These are phyloP conservation scores for Mycena albidolilacea DNA, from an alignment of 768 basidiomycete genomes.

Conservation along the genomic window DNA sequence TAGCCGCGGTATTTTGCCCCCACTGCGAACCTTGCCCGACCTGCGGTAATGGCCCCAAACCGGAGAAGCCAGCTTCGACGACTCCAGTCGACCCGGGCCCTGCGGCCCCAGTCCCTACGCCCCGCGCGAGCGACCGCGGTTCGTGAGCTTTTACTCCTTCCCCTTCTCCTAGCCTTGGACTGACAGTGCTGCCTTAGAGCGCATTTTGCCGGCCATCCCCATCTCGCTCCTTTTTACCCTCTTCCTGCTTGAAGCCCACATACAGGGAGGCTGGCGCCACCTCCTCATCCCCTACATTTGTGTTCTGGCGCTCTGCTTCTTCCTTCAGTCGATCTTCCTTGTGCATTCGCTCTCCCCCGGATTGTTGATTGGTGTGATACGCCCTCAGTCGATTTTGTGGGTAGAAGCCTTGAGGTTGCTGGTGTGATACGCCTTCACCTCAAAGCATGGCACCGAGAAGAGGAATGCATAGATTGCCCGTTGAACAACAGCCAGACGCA, in stretches of 20 bases:
- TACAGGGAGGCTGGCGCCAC: constrained; percentile 19
- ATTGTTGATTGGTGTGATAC: background rate
- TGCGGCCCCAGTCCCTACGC: background rate
- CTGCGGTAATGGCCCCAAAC: background rate
- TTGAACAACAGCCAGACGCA: constrained; percentile 10
- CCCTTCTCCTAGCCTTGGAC: background rate
- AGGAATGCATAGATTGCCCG: constrained; percentile 5
- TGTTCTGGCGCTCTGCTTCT: background rate
- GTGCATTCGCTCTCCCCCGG: no score
- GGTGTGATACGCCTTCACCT: background rate
- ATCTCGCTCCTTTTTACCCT: constrained; percentile 16
- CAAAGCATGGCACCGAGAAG: constrained; percentile 8
- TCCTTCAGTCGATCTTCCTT: no score
- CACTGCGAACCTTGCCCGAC: constrained; percentile 20
- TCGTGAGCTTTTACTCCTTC: background rate
- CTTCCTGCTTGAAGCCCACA: constrained; percentile 17
- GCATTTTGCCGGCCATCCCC: constrained; percentile 13
- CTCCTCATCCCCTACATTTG: background rate
- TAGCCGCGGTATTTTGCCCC: background rate
- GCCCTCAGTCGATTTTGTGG: background rate
- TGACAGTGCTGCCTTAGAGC: background rate
- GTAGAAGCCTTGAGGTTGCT: background rate
- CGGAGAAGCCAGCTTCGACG: background rate
- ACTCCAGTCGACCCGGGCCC: background rate
- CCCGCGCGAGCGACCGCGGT: background rate